phyloP scores from a whole-genome alignment of 148 eudicot genomes.

The Spergularia bocconei region DNA sequence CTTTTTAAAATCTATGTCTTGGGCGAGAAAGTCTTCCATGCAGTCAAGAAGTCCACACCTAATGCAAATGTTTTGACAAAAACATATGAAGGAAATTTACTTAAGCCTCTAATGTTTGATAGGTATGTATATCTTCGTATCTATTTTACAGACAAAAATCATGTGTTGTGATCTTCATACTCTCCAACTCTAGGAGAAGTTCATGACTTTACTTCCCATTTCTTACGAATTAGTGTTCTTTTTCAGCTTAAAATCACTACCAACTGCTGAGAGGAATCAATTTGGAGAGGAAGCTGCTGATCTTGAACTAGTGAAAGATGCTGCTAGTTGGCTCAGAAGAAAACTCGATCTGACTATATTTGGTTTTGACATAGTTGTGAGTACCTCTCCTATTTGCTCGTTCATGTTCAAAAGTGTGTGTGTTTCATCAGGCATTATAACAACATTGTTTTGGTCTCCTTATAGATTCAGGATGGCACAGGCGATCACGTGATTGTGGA shows the following conservation, averaged over 20 bases:
- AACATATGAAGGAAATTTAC: conserved; percentile 43
- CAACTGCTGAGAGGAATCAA: conserved; percentile 44
- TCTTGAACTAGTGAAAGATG: conserved; percentile 68
- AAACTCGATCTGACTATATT: conserved; percentile 77
- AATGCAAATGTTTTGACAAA: conserved; percentile 56
- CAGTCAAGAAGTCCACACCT: conserved; percentile 79
- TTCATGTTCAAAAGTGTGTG: not conserved
- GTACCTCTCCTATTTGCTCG: conserved; percentile 27
- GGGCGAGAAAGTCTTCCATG: conserved; percentile 68
- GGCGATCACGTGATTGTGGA: conserved; percentile 93
- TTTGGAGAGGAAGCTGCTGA: conserved; percentile 41
- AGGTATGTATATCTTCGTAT: conserved; percentile 49
- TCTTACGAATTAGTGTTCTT: not conserved
- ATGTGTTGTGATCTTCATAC: not conserved
- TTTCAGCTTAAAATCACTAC: conserved; percentile 80
- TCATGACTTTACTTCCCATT: not conserved
- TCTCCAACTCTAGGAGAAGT: not conserved
- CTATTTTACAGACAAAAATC: not conserved
- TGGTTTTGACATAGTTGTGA: conserved; percentile 94
- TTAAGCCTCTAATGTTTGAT: conserved; percentile 71
- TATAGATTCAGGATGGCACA: conserved; percentile 75
- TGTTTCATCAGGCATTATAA: not conserved
- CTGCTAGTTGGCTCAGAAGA: conserved; percentile 70
- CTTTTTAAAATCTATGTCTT: conserved; percentile 81
- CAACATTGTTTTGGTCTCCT: not conserved